A percentile compares a stretch with the other conserved stretches of the same genome.
Evolutionary conservation across 1,284 basidiomycete genomes (phyloP).

Genomic region (Trichosporon faecale): DNA sequence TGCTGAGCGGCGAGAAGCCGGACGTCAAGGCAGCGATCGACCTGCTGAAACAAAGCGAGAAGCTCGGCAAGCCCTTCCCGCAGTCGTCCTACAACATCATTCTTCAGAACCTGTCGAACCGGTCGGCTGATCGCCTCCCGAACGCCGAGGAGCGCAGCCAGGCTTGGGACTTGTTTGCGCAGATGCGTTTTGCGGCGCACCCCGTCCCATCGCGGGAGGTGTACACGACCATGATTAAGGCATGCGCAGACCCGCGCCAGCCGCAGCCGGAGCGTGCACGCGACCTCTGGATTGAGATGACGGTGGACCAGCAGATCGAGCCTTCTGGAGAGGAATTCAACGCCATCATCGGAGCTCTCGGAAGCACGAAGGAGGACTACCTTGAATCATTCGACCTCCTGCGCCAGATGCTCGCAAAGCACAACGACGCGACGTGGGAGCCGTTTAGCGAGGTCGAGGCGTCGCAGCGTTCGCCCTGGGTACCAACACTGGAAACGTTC

Average conservation of each 20-base stretch:
- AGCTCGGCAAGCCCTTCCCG: slow-evolving; percentile 43
- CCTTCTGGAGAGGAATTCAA: slow-evolving; percentile 74
- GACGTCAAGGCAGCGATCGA: slow-evolving; percentile 38
- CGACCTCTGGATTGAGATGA: slow-evolving; percentile 92
- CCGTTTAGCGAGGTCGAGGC: slow-evolving; percentile 32
- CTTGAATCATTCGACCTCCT: slow-evolving; percentile 75
- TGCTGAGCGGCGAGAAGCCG: slow-evolving; percentile 27
- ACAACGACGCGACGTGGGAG: slow-evolving; percentile 53
- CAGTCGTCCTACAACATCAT: slow-evolving; percentile 50
- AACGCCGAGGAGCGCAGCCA: slow-evolving; percentile 56
- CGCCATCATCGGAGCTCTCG: slow-evolving; percentile 68
- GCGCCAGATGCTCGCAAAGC: slow-evolving; percentile 72
- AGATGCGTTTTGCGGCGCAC: slow-evolving; percentile 94
- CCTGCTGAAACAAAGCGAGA: slow-evolving; percentile 46
- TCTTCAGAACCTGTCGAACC: slow-evolving; percentile 41
- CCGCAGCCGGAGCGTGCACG: slow-evolving; percentile 85
- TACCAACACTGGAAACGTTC: slow-evolving; percentile 70
- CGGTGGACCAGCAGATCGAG: slow-evolving; percentile 59
- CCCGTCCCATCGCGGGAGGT: slow-evolving; percentile 69
- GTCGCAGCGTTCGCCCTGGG: slow-evolving; percentile 57
- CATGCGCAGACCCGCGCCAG: slow-evolving; percentile 63
- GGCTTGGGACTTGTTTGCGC: slow-evolving; percentile 89
- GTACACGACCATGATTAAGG: slow-evolving; percentile 83
- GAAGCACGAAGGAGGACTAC: slow-evolving; percentile 59
- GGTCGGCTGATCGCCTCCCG: slow-evolving; percentile 24